Conservation (phyloP, 2,329 filamentous ascomycete species). For the Dothideomycetidae sp. region DNA sequence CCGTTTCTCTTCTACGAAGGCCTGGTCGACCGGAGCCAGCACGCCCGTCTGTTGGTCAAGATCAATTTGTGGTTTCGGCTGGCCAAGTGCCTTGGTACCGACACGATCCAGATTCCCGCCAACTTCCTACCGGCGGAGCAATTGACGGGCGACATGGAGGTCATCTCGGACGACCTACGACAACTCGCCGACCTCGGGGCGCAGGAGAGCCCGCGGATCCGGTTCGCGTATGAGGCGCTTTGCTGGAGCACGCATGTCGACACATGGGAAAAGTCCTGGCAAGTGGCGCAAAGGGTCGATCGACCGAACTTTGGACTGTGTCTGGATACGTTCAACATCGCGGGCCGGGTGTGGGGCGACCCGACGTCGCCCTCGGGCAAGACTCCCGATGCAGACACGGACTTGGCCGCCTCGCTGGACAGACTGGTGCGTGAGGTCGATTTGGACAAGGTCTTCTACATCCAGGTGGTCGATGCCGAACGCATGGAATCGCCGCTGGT, state of each 20-base stretch:
- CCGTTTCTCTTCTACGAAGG: conserved; percentile 16
- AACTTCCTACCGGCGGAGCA: conserved; percentile 18
- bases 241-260: conserved; percentile 5
- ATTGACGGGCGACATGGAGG: conserved; percentile 17
- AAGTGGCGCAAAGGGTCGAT: conserved; percentile 4
- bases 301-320: conserved; percentile 57
- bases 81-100: conserved; percentile 8
- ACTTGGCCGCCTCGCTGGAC: neutral
- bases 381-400: conserved; percentile 37
- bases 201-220: neutral
- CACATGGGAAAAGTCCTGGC: conserved; percentile 7
- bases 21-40: conserved; percentile 3
- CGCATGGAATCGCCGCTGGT: conserved; percentile 27
- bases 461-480: conserved; percentile 28
- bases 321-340: conserved; percentile 67
- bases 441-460: conserved; percentile 12
- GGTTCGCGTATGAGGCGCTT: conserved; percentile 8
- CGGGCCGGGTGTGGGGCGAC: conserved; percentile 56
- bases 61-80: conserved; percentile 11
- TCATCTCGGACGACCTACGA: conserved; percentile 21
- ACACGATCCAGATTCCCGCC: conserved; percentile 11
- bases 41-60: conserved; percentile 6
- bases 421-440: neutral
- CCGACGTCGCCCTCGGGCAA: conserved; percentile 41
- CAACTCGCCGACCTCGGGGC: conserved; percentile 11